Conservation (phyloP, 164 flowering plant genomes). For the Nymphaea thermarum region DNA sequence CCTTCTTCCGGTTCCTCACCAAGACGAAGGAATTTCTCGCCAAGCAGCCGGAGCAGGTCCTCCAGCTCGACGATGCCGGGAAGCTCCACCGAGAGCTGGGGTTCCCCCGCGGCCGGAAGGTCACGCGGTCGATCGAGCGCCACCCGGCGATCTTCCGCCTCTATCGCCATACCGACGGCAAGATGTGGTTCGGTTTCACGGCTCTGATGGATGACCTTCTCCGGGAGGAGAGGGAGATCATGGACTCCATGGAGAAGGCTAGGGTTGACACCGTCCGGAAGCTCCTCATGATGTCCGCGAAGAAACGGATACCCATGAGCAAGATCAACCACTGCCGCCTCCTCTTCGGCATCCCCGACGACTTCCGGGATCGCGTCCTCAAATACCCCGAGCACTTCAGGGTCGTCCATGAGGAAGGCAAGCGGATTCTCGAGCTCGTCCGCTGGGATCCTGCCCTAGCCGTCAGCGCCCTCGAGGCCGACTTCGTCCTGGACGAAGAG, state of each 20-base stretch:
- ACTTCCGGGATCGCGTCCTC: constrained; percentile 65
- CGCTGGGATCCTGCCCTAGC: constrained; percentile 75
- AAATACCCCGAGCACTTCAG: constrained; percentile 63
- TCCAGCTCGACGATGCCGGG: constrained; percentile 68
- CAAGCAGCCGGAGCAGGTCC: constrained; percentile 49
- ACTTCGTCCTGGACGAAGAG: constrained; percentile 70
- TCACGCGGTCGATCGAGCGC: constrained; percentile 31
- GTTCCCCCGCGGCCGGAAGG: constrained; percentile 78
- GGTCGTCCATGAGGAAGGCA: constrained; percentile 53
- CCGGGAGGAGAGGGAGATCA: constrained; percentile 32
- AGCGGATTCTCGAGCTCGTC: constrained; percentile 54
- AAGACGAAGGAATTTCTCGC: constrained; percentile 45
- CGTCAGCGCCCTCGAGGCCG: constrained; percentile 66
- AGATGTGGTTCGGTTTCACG: constrained; percentile 76
- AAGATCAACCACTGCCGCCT: constrained; percentile 65
- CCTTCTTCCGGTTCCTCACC: constrained; percentile 44
- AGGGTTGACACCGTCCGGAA: constrained; percentile 61
- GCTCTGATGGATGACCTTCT: constrained; percentile 55
- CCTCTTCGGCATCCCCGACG: constrained; percentile 79
- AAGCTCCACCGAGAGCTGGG: constrained; percentile 71
- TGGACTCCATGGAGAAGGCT: constrained; percentile 46
- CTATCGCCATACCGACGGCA: constrained; percentile 58
- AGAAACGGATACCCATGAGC: constrained; percentile 56
- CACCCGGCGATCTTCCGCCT: constrained; percentile 49
- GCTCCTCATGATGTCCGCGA: constrained; percentile 77